phyloP scores from a whole-genome alignment of 106 monocot species.

The Apostasia ramifera region DNA sequence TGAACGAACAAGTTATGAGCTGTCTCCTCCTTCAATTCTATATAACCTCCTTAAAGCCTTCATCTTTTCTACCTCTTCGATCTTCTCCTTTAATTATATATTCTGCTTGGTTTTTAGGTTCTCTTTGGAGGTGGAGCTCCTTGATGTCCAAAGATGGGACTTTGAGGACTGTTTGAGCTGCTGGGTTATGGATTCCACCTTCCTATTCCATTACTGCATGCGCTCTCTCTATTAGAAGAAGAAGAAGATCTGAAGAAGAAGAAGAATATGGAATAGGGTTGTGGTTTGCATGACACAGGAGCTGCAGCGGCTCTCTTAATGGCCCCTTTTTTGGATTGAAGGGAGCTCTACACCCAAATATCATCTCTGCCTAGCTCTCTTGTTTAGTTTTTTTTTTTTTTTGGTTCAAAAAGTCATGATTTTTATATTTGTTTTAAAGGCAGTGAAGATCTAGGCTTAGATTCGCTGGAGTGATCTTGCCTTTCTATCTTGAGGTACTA shows the following conservation, averaged over 20 bases:
- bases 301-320: slow-evolving; percentile 20
- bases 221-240: not conserved
- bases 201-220: slow-evolving; percentile 22
- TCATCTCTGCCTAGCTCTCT: too few relatives aligned
- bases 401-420: too few relatives aligned
- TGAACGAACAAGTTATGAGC: not conserved
- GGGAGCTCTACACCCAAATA: slow-evolving; percentile 39
- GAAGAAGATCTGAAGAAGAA: not conserved
- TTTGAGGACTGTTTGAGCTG: slow-evolving; percentile 25
- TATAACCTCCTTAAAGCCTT: not conserved
- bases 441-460: too few relatives aligned
- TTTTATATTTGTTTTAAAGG: too few relatives aligned
- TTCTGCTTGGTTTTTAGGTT: not conserved
- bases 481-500: too few relatives aligned
- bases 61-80: not conserved
- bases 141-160: slow-evolving; percentile 37
- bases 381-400: not conserved
- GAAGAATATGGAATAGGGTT: not conserved
- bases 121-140: slow-evolving; percentile 23
- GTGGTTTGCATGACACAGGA: slow-evolving; percentile 34
- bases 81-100: not conserved
- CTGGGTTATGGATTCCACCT: slow-evolving; percentile 50
- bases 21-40: not conserved
- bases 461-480: too few relatives aligned
- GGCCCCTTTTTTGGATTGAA: slow-evolving; percentile 52